Conservation (phyloP, 805 yeast species). For the Blastobotrys attinorum region DNA sequence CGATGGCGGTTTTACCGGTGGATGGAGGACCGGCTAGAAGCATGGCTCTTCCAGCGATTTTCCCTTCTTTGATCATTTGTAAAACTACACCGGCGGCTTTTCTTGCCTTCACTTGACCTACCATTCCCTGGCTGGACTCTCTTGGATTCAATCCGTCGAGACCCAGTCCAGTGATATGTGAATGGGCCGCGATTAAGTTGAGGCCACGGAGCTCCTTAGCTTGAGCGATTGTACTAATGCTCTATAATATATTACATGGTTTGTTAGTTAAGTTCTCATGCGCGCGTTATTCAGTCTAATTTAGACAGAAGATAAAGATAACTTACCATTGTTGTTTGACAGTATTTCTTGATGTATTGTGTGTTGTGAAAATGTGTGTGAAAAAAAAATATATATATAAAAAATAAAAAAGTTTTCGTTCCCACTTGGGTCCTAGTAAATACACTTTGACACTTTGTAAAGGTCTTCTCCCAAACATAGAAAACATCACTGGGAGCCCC, state of each 20-base stretch:
- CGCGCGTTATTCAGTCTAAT: too few relatives aligned
- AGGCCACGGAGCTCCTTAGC: slow-evolving; percentile 50
- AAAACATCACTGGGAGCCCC: too few relatives aligned
- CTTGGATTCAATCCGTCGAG: slow-evolving; percentile 81
- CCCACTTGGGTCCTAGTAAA: too few relatives aligned
- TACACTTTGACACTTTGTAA: too few relatives aligned
- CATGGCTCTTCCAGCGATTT: slow-evolving; percentile 95
- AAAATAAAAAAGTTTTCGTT: neutral
- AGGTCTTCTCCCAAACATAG: too few relatives aligned
- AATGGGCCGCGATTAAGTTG: slow-evolving; percentile 91
- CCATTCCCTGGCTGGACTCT: slow-evolving; percentile 86
- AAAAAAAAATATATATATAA: too few relatives aligned
- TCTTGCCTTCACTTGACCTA: slow-evolving; percentile 92
- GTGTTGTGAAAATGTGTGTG: neutral
- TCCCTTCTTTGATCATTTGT: slow-evolving; percentile 88
- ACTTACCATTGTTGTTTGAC: slow-evolving; percentile 4
- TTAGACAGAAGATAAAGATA: too few relatives aligned
- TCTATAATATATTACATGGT: slow-evolving; percentile 3
- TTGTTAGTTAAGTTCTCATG: neutral
- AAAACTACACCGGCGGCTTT: slow-evolving; percentile 92
- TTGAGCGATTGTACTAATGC: slow-evolving; percentile 34
- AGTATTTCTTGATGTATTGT: neutral
- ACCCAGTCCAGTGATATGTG: slow-evolving; percentile 96
- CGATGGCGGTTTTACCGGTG: slow-evolving; percentile 97
- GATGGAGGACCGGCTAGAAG: slow-evolving; percentile 97